A percentile compares a stretch with the other conserved stretches of the same genome.
phyloP scores from a whole-genome alignment of 371 early-diverging fungal species.

The Dichotomocladium elegans region DNA sequence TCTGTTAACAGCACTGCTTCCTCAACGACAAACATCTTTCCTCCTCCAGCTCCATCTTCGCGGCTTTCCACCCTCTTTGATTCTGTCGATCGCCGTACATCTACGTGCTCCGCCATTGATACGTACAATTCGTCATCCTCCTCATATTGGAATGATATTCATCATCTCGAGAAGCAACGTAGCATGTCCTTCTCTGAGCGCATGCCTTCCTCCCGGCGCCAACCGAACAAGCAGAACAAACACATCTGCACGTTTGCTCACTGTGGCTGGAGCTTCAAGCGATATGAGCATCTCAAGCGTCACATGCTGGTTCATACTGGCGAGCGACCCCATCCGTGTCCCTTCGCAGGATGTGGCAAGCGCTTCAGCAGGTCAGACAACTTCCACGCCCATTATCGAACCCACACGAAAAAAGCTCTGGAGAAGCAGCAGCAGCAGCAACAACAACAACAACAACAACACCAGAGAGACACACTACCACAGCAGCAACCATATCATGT shows the following conservation, averaged over 20 bases:
- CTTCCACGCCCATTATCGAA: constrained; percentile 58
- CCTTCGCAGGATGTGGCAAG: constrained; percentile 65
- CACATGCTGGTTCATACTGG: constrained; percentile 74
- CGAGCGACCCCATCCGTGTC: constrained; percentile 65
- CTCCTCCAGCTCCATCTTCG: constrained; percentile 14
- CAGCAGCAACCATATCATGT: not conserved
- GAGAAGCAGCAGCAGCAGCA: constrained; percentile 23
- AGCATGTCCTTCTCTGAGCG: constrained; percentile 21
- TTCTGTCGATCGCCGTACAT: constrained; percentile 14
- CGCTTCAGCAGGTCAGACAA: constrained; percentile 78
- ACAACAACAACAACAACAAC: not conserved
- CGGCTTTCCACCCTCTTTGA: constrained; percentile 3
- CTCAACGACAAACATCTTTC: no score
- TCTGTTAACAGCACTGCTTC: no score
- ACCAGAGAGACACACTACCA: no score
- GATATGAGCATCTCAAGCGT: constrained; percentile 83
- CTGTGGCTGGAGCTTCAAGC: constrained; percentile 66
- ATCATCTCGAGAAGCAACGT: constrained; percentile 9
- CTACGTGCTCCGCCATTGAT: constrained; percentile 15
- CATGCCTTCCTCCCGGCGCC: constrained; percentile 18
- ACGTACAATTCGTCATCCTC: constrained; percentile 22
- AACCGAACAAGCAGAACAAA: constrained; percentile 40
- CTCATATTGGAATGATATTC: constrained; percentile 26
- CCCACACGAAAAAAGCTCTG: constrained; percentile 45
- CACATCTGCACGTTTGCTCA: constrained; percentile 54